Evolutionary conservation across 2,329 filamentous ascomycete genomes (phyloP).

Genomic region (Cordyceps pruinosa): DNA sequence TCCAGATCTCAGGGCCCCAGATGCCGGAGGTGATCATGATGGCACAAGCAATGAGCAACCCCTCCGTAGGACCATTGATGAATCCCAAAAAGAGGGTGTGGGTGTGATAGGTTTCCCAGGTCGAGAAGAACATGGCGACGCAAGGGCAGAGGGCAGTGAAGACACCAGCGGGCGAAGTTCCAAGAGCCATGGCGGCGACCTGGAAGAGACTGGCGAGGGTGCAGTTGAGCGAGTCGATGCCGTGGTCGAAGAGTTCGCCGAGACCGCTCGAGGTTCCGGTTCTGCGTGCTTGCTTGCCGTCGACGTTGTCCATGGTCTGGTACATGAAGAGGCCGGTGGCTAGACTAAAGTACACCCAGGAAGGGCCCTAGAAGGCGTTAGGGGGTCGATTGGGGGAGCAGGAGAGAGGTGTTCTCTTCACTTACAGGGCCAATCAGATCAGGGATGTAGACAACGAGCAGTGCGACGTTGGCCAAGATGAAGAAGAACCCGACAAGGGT

Average conservation of each 20-base stretch:
- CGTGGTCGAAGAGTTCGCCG: conserved; percentile 96
- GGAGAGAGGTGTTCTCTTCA: conserved; percentile 8
- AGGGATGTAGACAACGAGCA: conserved; percentile 73
- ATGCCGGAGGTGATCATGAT: conserved; percentile 84
- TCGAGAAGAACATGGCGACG: conserved; percentile 98
- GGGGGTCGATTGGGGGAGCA: neutral
- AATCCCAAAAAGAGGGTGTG: conserved; percentile 94
- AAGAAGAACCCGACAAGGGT: conserved; percentile 92
- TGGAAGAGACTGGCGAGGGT: conserved; percentile 86
- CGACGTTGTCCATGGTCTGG: conserved; percentile 97
- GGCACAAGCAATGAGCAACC: conserved; percentile 76
- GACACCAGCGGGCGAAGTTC: conserved; percentile 74
- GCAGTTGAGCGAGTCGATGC: conserved; percentile 96
- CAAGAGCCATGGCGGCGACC: conserved; percentile 87
- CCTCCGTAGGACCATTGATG: conserved; percentile 96
- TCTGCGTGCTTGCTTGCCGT: conserved; percentile 92
- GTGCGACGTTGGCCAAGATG: conserved; percentile 74
- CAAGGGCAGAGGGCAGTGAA: conserved; percentile 90
- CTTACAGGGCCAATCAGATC: conserved; percentile 84
- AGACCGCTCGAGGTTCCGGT: conserved; percentile 92
- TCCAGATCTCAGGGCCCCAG: conserved; percentile 85
- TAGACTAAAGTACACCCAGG: conserved; percentile 95
- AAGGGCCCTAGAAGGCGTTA: conserved; percentile 53
- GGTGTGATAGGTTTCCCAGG: conserved; percentile 98
- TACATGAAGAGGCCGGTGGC: conserved; percentile 97